phyloP scores from a whole-genome alignment of 2,329 filamentous ascomycete genomes.

The Exserohilum rostratum region DNA sequence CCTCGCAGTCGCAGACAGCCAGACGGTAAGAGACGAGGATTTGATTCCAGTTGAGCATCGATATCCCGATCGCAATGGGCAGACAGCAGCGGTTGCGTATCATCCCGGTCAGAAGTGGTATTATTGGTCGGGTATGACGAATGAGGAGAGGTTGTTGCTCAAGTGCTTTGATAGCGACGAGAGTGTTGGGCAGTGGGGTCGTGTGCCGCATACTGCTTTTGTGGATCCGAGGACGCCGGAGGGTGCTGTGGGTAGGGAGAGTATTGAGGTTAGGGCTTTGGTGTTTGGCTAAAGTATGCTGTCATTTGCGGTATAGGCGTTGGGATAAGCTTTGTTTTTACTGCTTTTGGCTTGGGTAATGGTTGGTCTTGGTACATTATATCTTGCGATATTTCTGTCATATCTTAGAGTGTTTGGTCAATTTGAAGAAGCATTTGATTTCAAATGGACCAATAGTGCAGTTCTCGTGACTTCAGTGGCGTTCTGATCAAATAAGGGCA shows the following conservation, averaged over 20 bases:
- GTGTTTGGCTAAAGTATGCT: constrained; percentile 67
- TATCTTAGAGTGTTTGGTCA: background rate
- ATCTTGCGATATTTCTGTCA: background rate
- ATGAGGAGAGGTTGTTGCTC: constrained; percentile 73
- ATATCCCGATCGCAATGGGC: constrained; percentile 72
- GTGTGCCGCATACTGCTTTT: constrained; percentile 65
- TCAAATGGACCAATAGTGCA: too few relatives aligned
- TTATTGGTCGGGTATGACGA: constrained; percentile 79
- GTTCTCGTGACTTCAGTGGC: too few relatives aligned
- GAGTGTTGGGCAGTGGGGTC: constrained; percentile 48
- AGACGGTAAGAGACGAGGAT: constrained; percentile 64
- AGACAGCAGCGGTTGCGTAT: constrained; percentile 73
- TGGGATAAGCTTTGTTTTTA: background rate
- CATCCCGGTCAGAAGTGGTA: constrained; percentile 72
- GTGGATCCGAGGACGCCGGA: constrained; percentile 72
- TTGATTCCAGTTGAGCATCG: constrained; percentile 75
- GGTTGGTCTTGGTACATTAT: background rate
- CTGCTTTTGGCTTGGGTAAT: background rate
- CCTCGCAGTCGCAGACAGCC: constrained; percentile 63
- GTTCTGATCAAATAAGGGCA: too few relatives aligned
- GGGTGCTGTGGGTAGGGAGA: constrained; percentile 76
- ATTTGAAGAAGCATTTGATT: too few relatives aligned
- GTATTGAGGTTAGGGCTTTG: constrained; percentile 85
- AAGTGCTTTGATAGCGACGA: constrained; percentile 77
- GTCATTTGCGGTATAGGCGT: background rate